Percentiles rank a stretch among this genome's conserved stretches.
These are phyloP conservation scores for Grosmannia huntii DNA, from an alignment of 2,329 filamentous ascomycete species.

Conservation along the genomic window DNA sequence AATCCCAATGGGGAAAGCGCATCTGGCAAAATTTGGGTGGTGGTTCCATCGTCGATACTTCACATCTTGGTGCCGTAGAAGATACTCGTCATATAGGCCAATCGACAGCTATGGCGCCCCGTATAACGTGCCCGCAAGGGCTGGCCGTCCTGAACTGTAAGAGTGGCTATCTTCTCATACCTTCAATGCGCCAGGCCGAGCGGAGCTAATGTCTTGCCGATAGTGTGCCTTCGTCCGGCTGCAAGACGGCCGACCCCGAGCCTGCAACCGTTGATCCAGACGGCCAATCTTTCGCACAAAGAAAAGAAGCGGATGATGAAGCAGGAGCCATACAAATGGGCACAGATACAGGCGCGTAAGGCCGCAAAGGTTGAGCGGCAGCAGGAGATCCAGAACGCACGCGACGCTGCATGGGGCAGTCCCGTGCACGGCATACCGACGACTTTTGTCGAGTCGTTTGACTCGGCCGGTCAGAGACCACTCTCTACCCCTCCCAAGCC, in stretches of 20 bases:
- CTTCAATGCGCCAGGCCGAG: constrained; percentile 9
- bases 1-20: background rate
- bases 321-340: constrained; percentile 70
- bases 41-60: constrained; percentile 1
- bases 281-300: constrained; percentile 48
- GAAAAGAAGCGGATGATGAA: constrained; percentile 54
- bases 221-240: constrained; percentile 49
- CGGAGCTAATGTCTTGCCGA: background rate
- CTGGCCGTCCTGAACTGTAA: constrained; percentile 48
- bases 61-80: background rate
- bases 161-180: constrained; percentile 18
- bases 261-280: constrained; percentile 48
- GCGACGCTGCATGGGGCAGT: constrained; percentile 56
- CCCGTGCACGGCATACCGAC: constrained; percentile 69
- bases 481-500: constrained; percentile 22
- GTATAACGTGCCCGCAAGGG: constrained; percentile 48
- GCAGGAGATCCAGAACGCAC: constrained; percentile 51
- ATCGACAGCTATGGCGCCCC: constrained; percentile 49
- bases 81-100: background rate
- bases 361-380: constrained; percentile 69
- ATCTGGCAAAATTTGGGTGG: constrained; percentile 6
- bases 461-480: constrained; percentile 42
- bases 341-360: constrained; percentile 72
- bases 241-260: constrained; percentile 29
- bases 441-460: constrained; percentile 72